Conservation (phyloP, 202 grass and related monocot genomes). For the Miscanthus sacchariflorus region DNA sequence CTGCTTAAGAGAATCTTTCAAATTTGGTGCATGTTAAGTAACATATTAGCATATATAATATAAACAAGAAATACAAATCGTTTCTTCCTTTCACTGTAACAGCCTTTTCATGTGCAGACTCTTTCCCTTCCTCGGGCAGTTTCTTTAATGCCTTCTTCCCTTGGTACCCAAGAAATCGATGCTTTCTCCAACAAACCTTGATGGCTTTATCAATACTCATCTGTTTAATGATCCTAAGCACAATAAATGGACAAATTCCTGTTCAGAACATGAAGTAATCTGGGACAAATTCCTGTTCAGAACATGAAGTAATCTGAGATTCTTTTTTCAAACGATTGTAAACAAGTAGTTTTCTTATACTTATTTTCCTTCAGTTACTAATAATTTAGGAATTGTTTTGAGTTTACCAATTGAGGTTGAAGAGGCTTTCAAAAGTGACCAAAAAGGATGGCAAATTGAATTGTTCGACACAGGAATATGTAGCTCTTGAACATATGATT, state of each 20-base stretch:
- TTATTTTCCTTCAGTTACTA: neutral
- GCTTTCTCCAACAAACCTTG: constrained; percentile 20
- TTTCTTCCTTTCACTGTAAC: neutral
- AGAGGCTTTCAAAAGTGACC: constrained; percentile 13
- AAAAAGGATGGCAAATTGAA: neutral
- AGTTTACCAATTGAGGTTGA: constrained; percentile 1
- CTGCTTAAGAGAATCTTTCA: neutral
- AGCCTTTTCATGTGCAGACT: constrained; percentile 24
- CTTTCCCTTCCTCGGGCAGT: constrained; percentile 42
- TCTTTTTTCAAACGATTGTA: neutral
- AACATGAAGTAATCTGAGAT: neutral
- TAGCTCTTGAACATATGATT: neutral
- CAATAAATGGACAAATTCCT: neutral
- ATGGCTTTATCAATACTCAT: neutral
- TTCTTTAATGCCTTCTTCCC: constrained; percentile 18
- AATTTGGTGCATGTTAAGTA: neutral
- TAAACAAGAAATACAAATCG: neutral
- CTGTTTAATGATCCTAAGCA: neutral
- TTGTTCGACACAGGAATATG: neutral
- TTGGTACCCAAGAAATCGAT: neutral
- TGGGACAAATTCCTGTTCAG: neutral
- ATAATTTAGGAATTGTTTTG: neutral
- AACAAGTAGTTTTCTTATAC: neutral
- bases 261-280: neutral
- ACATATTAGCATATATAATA: neutral